Conservation (phyloP, 2,329 filamentous ascomycete species). For the Diaporthe ampelina region DNA sequence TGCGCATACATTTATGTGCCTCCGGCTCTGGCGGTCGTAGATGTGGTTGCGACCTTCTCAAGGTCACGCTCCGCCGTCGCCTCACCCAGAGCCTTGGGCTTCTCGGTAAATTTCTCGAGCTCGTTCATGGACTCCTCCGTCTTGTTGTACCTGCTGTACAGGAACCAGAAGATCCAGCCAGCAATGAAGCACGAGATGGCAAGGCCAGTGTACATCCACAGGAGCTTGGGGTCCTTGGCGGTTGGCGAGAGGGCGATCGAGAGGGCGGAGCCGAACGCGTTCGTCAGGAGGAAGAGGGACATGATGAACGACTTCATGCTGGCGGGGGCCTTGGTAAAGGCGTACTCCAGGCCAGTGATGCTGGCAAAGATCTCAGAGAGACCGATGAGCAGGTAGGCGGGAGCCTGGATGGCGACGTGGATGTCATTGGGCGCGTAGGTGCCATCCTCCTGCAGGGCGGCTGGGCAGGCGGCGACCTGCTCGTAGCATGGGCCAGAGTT, state of each 20-base stretch:
- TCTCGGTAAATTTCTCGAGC: slow-evolving; percentile 37
- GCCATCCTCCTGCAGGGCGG: slow-evolving; percentile 33
- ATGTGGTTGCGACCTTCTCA: slow-evolving; percentile 18
- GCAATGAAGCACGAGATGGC: slow-evolving; percentile 34
- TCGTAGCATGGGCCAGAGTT: slow-evolving; percentile 40
- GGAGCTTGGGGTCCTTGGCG: slow-evolving; percentile 39
- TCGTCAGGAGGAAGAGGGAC: slow-evolving; percentile 42
- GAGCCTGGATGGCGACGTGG: slow-evolving; percentile 40
- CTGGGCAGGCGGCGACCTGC: slow-evolving; percentile 33
- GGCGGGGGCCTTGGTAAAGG: slow-evolving; percentile 41
- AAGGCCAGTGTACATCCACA: slow-evolving; percentile 41
- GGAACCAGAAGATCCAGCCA: slow-evolving; percentile 37
- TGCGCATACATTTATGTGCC: neutral
- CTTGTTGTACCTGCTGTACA: slow-evolving; percentile 39
- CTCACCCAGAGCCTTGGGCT: slow-evolving; percentile 33
- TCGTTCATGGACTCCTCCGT: slow-evolving; percentile 40
- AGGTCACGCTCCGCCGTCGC: neutral
- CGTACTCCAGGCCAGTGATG: slow-evolving; percentile 40
- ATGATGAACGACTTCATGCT: slow-evolving; percentile 43
- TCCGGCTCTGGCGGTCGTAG: neutral
- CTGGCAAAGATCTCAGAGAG: slow-evolving; percentile 41
- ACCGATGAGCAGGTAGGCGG: slow-evolving; percentile 40
- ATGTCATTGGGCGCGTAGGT: slow-evolving; percentile 38
- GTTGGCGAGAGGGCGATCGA: slow-evolving; percentile 40
- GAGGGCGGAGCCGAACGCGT: slow-evolving; percentile 39